A percentile compares a stretch with the other conserved stretches of the same genome.
These are phyloP conservation scores for Suillus variegatus DNA, from an alignment of 768 basidiomycete genomes.

Conservation along the genomic window DNA sequence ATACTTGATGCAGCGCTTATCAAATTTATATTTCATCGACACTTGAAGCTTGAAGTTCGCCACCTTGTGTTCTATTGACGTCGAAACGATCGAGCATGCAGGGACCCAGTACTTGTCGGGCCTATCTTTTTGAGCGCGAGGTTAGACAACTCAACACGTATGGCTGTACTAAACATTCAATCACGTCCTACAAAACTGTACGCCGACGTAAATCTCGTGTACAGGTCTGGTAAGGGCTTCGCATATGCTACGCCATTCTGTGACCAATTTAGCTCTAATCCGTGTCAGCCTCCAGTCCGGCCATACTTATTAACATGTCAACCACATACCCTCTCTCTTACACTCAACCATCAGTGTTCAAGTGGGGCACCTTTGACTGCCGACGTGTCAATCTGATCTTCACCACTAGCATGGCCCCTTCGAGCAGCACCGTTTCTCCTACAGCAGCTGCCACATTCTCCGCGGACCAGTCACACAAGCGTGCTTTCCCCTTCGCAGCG, in stretches of 20 bases:
- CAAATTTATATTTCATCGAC: not conserved
- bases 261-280: not conserved
- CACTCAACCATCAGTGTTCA: not conserved
- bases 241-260: not conserved
- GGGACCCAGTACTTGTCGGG: not conserved
- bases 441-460: slow-evolving; percentile 8
- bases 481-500: slow-evolving; percentile 21
- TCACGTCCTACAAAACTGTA: not conserved
- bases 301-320: not conserved
- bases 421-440: not conserved
- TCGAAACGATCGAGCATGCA: not conserved
- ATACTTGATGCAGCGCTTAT: not conserved
- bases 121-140: not conserved
- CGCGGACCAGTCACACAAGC: slow-evolving; percentile 10
- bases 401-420: slow-evolving; percentile 1
- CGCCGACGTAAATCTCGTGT: not conserved
- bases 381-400: not conserved
- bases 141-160: not conserved
- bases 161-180: not conserved
- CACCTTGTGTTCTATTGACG: not conserved
- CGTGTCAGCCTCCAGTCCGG: not conserved
- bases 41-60: not conserved
- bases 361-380: not conserved
- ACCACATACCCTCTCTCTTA: not conserved
- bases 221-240: not conserved